Evolutionary conservation across 805 yeast species (phyloP).

Genomic region (Cephaloascus fragrans): DNA sequence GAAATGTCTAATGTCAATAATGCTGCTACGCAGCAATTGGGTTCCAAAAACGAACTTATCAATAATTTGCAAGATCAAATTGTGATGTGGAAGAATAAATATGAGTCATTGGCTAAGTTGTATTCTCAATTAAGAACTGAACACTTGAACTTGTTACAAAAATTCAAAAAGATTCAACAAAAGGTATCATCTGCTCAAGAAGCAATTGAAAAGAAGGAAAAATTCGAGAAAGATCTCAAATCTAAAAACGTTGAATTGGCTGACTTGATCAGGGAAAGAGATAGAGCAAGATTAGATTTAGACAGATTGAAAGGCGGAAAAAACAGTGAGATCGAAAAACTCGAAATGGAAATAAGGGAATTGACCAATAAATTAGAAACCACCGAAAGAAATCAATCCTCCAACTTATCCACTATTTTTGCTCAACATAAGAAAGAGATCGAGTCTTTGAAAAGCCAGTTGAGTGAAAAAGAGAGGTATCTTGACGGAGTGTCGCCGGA

Average conservation of each 20-base stretch:
- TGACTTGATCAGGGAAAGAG: conserved; percentile 82
- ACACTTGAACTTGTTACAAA: conserved; percentile 68
- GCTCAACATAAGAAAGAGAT: conserved; percentile 57
- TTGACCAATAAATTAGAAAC: conserved; percentile 48
- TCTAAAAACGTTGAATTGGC: conserved; percentile 83
- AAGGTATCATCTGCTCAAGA: conserved; percentile 87
- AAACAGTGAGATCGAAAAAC: conserved; percentile 52
- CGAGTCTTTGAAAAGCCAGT: conserved; percentile 32
- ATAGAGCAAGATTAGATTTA: conserved; percentile 74
- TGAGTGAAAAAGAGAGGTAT: conserved; percentile 19
- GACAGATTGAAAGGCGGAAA: conserved; percentile 61
- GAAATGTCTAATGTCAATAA: conserved; percentile 55
- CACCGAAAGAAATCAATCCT: conserved; percentile 51
- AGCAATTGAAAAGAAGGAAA: conserved; percentile 75
- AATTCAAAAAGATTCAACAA: conserved; percentile 73
- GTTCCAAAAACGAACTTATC: conserved; percentile 67
- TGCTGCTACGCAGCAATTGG: conserved; percentile 63
- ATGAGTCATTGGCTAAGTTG: conserved; percentile 80
- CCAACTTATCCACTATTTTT: conserved; percentile 50
- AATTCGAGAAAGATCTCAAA: conserved; percentile 72
- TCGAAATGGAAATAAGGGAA: conserved; percentile 56
- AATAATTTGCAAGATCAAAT: conserved; percentile 65
- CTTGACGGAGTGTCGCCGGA: conserved; percentile 9
- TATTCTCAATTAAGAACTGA: conserved; percentile 90
- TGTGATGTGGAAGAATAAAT: conserved; percentile 71